Evolutionary conservation across 805 yeast species (phyloP).

Genomic region (Starmerella etchellsii): DNA sequence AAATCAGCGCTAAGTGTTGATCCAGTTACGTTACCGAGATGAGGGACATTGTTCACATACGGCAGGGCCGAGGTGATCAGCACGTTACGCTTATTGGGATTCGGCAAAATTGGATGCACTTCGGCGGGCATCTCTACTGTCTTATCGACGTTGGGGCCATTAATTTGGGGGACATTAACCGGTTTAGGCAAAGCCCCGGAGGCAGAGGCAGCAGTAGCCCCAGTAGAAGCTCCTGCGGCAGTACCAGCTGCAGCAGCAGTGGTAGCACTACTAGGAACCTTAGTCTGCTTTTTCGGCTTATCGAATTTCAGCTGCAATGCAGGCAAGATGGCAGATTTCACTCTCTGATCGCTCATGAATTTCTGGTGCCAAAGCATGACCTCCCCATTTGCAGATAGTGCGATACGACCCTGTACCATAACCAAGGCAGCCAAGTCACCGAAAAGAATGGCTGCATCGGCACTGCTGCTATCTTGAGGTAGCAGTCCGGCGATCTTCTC

Average conservation of each 20-base stretch:
- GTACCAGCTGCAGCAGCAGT: background rate
- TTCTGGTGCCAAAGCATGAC: conserved; percentile 27
- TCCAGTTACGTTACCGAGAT: conserved; percentile 92
- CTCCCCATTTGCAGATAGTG: conserved; percentile 23
- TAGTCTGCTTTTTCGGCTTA: conserved; percentile 12
- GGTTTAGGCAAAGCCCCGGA: conserved; percentile 30
- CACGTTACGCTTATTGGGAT: conserved; percentile 55
- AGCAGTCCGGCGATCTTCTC: conserved; percentile 19
- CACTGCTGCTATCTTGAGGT: conserved; percentile 26
- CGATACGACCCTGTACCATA: conserved; percentile 25
- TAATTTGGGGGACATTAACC: conserved; percentile 14
- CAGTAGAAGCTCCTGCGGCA: background rate
- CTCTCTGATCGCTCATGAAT: conserved; percentile 20
- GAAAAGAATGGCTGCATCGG: conserved; percentile 34
- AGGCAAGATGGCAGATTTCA: conserved; percentile 21
- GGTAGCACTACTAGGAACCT: conserved; percentile 1
- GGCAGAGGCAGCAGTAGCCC: conserved; percentile 10
- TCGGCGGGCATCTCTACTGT: conserved; percentile 1
- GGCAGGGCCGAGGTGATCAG: conserved; percentile 94
- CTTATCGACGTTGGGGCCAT: conserved; percentile 12
- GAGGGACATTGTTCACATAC: conserved; percentile 96
- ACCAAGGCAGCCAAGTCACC: conserved; percentile 33
- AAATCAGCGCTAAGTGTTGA: conserved; percentile 91
- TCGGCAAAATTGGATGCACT: conserved; percentile 44
- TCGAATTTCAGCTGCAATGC: conserved; percentile 14